Conservation (phyloP, 2,329 filamentous ascomycete species). For the Colletotrichum caudatum region DNA sequence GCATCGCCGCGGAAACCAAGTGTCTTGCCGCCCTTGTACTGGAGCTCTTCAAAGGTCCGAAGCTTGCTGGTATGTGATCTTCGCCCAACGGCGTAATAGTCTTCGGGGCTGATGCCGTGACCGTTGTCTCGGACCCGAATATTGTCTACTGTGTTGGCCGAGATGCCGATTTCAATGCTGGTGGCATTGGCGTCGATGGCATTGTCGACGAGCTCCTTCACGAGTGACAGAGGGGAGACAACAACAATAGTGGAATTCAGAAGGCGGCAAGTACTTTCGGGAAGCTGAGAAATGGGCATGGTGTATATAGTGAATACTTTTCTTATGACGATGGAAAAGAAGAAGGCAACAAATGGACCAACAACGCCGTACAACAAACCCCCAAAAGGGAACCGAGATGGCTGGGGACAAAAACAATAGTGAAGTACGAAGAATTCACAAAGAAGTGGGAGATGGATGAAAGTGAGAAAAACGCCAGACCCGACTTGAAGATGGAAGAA, state of each 20-base stretch:
- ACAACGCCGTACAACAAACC: not conserved
- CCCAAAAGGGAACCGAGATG: not conserved
- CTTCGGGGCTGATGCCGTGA: slow-evolving; percentile 73
- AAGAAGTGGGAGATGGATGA: not conserved
- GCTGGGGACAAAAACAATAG: not conserved
- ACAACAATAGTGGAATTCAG: slow-evolving; percentile 73
- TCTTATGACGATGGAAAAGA: not conserved
- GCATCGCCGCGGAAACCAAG: slow-evolving; percentile 85
- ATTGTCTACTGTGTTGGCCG: slow-evolving; percentile 74
- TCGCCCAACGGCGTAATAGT: slow-evolving; percentile 72
- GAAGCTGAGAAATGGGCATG: slow-evolving; percentile 65
- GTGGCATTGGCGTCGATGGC: slow-evolving; percentile 78
- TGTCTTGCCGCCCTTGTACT: slow-evolving; percentile 64
- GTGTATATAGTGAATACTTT: not conserved
- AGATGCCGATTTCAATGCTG: slow-evolving; percentile 72
- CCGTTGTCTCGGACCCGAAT: slow-evolving; percentile 81
- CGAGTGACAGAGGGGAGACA: slow-evolving; percentile 68
- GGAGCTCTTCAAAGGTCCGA: slow-evolving; percentile 71
- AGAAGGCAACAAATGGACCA: not conserved
- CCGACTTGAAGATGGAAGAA: not conserved
- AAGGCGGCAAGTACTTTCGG: slow-evolving; percentile 62
- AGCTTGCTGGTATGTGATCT: slow-evolving; percentile 83
- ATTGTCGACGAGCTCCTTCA: slow-evolving; percentile 85
- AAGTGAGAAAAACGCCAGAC: not conserved
- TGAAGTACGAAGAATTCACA: not conserved